Percentiles rank a stretch among this genome's conserved stretches.
Evolutionary conservation across 1,284 basidiomycete species (phyloP).

Genomic region (Apiotrichum montevideense): DNA sequence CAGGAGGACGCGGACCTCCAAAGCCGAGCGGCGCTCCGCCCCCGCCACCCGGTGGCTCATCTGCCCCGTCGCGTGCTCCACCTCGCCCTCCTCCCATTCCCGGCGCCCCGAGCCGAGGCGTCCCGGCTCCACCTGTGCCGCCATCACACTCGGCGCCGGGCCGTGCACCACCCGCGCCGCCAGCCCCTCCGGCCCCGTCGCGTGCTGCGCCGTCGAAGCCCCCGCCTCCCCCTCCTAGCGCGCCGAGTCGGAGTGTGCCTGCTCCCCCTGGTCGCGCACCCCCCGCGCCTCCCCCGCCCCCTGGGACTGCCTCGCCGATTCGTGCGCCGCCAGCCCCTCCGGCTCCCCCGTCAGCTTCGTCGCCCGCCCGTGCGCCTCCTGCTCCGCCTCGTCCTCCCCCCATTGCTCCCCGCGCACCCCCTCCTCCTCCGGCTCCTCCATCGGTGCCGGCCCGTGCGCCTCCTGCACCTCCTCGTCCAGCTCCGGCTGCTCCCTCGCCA

Average conservation of each 20-base stretch:
- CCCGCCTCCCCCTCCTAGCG: background rate
- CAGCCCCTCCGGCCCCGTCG: conserved; percentile 18
- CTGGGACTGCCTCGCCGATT: conserved; percentile 7
- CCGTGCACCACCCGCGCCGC: conserved; percentile 13
- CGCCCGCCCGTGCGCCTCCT: conserved; percentile 18
- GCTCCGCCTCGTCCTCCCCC: conserved; percentile 24
- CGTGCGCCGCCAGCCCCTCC: conserved; percentile 12
- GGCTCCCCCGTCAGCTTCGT: conserved; percentile 7
- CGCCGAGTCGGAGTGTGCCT: conserved; percentile 4
- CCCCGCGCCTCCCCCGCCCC: conserved; percentile 52
- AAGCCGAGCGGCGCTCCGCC: conserved; percentile 55
- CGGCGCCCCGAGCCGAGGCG: background rate
- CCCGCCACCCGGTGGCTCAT: conserved; percentile 16
- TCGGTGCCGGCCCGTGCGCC: conserved; percentile 55
- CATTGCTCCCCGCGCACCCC: conserved; percentile 15
- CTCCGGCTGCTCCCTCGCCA: conserved; percentile 20
- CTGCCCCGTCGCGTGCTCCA: conserved; percentile 15
- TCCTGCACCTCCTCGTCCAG: conserved; percentile 59
- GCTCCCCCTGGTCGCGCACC: conserved; percentile 61
- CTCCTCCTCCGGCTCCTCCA: conserved; percentile 16
- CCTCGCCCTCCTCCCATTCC: conserved; percentile 9
- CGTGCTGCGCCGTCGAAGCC: conserved; percentile 2
- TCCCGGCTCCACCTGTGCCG: conserved; percentile 2
- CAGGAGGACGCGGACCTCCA: conserved; percentile 50
- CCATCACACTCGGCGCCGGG: background rate